Percentiles rank a stretch among this genome's conserved stretches.
Evolutionary conservation across 2,329 filamentous ascomycete genomes (phyloP).

Genomic region (Fonsecaea pugnacius): DNA sequence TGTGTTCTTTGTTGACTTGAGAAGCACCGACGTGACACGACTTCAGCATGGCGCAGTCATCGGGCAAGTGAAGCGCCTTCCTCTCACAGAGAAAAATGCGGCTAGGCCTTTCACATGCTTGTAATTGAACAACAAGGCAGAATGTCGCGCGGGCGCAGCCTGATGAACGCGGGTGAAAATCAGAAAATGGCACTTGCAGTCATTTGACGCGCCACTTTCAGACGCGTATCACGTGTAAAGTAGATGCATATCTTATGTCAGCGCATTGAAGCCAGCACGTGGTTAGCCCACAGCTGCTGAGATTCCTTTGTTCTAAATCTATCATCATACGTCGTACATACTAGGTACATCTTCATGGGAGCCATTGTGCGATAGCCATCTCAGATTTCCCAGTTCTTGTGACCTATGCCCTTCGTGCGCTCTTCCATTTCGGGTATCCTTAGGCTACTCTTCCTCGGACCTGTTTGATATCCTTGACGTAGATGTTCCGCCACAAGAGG

Average conservation of each 20-base stretch:
- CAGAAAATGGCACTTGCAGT: neutral
- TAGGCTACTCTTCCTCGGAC: constrained; percentile 42
- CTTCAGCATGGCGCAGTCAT: neutral
- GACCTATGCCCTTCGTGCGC: neutral
- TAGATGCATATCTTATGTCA: neutral
- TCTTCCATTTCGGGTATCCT: neutral
- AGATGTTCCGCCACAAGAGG: constrained; percentile 32
- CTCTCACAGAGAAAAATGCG: neutral
- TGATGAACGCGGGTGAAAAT: neutral
- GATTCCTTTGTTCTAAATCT: neutral
- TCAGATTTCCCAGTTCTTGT: neutral
- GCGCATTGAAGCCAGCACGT: neutral
- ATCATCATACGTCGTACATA: neutral
- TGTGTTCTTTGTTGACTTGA: neutral
- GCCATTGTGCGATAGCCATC: neutral
- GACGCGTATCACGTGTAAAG: neutral
- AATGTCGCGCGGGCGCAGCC: neutral
- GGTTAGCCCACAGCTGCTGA: neutral
- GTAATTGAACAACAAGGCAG: neutral
- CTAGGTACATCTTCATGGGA: neutral
- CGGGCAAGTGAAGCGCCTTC: neutral
- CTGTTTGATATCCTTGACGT: constrained; percentile 42
- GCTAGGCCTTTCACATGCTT: neutral
- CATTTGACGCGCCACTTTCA: neutral
- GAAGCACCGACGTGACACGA: neutral